Evolutionary conservation across 371 early-diverging fungal species (phyloP), one percentile per base, ranked within the genome.

Genomic region (Rhizomucor pusillus): DNA sequence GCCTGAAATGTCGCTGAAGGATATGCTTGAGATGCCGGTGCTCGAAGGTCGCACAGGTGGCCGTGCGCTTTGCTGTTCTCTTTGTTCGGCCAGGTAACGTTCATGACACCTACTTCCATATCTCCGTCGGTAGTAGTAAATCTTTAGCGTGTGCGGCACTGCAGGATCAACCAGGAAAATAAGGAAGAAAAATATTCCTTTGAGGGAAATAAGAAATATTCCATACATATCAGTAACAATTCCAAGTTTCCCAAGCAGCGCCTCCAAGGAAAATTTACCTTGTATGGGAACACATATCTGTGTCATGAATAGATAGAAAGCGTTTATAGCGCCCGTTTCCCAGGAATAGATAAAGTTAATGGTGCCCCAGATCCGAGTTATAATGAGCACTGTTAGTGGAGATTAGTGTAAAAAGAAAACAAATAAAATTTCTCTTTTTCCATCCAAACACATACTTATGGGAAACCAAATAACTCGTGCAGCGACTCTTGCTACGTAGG

Each of bases 391-490:
- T 57, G 18, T 11, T 43, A 20, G 25, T 43, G 22, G 53, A 1
- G 13, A 24, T 34, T 19, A 37, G 12, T 12, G 24, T 20, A 5
- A 23, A 20, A 13, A 6, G 3, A 13, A 9, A 40, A 43, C 18
- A 20, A 22, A 20, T 19, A 50, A 18, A 34, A 43, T n/a, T 10
- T 19, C 33, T 22, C 9, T 24, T 23, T n/a, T n/a, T n/a, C n/a
- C n/a, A n/a, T n/a, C n/a, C n/a, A n/a, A 29, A 35, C 9, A 45
- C 58, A 25, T 47, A 57, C 58, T 47, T n/a, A 51, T 45, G 13
- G 58, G 58, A 10, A 47, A 57, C 58, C 50, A 57, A 23, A 57
- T 52, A 0, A 57, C 52, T 23, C 58, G 58, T 6, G 39, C 34
- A 12, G 47, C 52, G 5, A 47, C 41, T 36, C 46, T 50, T 2